phyloP scores from a whole-genome alignment of 148 eudicot species.

The Rhododendron molle region DNA sequence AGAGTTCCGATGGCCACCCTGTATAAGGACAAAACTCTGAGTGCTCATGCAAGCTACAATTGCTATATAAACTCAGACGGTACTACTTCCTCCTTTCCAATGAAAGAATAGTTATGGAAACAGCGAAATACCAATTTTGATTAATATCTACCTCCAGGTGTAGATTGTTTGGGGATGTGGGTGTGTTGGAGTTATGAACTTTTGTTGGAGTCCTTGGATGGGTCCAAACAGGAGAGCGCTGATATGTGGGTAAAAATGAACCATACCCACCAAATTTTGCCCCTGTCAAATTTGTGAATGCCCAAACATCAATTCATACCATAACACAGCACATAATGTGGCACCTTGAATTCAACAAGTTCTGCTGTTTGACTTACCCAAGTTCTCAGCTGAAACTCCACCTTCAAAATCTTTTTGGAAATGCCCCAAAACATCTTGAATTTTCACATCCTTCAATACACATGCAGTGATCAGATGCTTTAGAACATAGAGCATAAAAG shows the following conservation, averaged over 20 bases:
- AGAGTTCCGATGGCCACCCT: conserved; percentile 50
- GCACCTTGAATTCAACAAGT: conserved; percentile 11
- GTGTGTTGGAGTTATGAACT: conserved; percentile 35
- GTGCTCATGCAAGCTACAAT: conserved; percentile 14
- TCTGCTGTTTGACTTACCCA: conserved; percentile 58
- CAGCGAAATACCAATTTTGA: background rate
- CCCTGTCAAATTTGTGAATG: conserved; percentile 46
- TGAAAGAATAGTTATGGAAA: background rate
- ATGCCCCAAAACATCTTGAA: conserved; percentile 89
- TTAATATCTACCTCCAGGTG: conserved; percentile 55
- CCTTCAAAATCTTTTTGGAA: conserved; percentile 98
- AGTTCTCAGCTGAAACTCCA: conserved; percentile 85
- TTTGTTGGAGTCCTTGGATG: conserved; percentile 59
- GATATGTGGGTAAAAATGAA: conserved; percentile 81
- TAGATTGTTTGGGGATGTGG: conserved; percentile 47
- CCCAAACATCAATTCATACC: conserved; percentile 28
- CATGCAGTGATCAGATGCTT: background rate
- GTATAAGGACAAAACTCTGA: conserved; percentile 27
- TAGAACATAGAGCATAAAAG: background rate
- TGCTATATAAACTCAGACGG: conserved; percentile 5
- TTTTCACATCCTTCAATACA: conserved; percentile 77
- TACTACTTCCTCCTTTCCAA: conserved; percentile 11
- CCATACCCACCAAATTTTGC: conserved; percentile 94
- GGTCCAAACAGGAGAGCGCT: conserved; percentile 64
- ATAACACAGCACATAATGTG: conserved; percentile 5